Evolutionary conservation across 202 grass and related monocot genomes (phyloP), one percentile per base, ranked within the genome.

Genomic region (Zizania palustris): DNA sequence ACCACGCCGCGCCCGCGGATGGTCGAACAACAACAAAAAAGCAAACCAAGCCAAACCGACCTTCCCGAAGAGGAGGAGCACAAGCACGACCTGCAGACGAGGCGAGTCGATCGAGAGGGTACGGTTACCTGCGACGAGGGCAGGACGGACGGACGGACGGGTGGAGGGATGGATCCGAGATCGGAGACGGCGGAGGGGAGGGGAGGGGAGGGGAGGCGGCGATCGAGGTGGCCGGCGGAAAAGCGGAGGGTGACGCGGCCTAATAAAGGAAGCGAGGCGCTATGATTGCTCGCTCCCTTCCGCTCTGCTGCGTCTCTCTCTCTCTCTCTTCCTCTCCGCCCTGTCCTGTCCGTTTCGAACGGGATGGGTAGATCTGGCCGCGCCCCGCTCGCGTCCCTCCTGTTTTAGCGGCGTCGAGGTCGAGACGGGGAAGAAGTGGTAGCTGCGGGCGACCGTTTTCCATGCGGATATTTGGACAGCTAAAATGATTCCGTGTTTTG

Each of bases 221-320:
- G 65, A 22, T 58, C 42, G 45, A 55, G 79, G 71, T 40, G 80
- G 71, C 61, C 42, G 13, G 8, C 13, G 68, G 9, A 68, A 75
- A 67, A 48, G 80, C 80, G 60, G 80, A 45, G 80, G 51, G n/a
- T 55, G 54, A 79, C 0, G 65, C 15, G 37, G 65, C 65, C 55
- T 71, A 71, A 61, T 48, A 60, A 80, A 80, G 33, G 65, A 70
- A 80, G 77, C 65, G 28, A 41, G 65, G 42, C 41, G 77, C 42
- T 39, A 79, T 70, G 66, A 79, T 79, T 79, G 65, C 77, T 79
- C 40, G 28, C 28, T 28, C 28, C 16, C 21, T 54, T 19, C 51
- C 16, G 16, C 50, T 54, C 51, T 49, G 45, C 45, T 14, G 45
- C 45, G 28, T 28, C 46, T 54, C 6, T 18, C n/a, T 19, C 6